Conservation (phyloP, 768 basidiomycete species). For the Leucocoprinus birnbaumii region DNA sequence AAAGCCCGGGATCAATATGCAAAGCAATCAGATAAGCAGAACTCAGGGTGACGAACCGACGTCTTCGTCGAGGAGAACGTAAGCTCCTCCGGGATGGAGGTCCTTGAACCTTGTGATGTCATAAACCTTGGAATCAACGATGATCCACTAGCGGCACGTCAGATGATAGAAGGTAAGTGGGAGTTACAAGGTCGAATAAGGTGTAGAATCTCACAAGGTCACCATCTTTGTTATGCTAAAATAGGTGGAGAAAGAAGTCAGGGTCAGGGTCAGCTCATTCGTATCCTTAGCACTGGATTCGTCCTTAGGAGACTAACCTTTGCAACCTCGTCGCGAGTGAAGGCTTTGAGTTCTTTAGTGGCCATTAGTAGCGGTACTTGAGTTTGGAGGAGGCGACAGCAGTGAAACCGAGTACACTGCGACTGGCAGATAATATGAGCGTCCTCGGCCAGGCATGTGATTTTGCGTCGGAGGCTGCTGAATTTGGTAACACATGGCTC, state of each 20-base stretch:
- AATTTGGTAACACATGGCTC: conserved; percentile 6
- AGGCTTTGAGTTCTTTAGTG: conserved; percentile 32
- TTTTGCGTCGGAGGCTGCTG: conserved; percentile 3
- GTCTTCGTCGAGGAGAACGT: conserved; percentile 73
- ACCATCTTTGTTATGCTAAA: conserved; percentile 70
- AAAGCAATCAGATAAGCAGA: neutral
- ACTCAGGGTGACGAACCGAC: conserved; percentile 51
- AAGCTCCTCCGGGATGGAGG: conserved; percentile 83
- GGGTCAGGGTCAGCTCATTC: no score
- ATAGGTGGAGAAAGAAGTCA: conserved; percentile 11
- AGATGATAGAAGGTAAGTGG: neutral
- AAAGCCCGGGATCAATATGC: neutral
- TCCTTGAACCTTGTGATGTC: conserved; percentile 79
- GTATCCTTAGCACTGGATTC: neutral
- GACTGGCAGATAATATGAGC: conserved; percentile 1
- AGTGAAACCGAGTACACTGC: neutral
- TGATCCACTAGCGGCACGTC: conserved; percentile 81
- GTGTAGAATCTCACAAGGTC: conserved; percentile 45
- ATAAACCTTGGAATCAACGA: conserved; percentile 84
- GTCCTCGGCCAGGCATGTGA: conserved; percentile 10
- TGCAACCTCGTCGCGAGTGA: conserved; percentile 40
- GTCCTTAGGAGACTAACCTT: conserved; percentile 27
- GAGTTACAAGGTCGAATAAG: conserved; percentile 30
- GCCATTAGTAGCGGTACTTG: conserved; percentile 22
- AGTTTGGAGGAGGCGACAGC: neutral